Percentiles rank a stretch among this genome's conserved stretches.
phyloP scores from a whole-genome alignment of 805 yeast species.

The Wickerhamiella azymoides region DNA sequence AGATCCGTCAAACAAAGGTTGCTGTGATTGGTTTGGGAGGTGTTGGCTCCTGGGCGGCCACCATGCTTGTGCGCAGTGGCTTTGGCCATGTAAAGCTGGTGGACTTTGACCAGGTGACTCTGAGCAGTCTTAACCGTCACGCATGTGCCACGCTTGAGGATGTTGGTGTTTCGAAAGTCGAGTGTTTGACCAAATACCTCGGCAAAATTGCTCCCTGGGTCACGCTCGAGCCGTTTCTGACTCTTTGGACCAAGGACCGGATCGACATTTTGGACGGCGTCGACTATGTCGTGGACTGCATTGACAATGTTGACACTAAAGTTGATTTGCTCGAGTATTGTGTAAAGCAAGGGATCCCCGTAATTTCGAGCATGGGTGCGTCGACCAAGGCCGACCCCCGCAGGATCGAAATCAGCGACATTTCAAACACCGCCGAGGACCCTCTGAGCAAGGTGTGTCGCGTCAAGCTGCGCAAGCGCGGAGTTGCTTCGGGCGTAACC shows the following conservation, averaged over 20 bases:
- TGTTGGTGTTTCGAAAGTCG: constrained; percentile 87
- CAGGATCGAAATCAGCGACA: constrained; percentile 76
- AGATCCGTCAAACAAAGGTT: constrained; percentile 54
- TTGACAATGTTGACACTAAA: constrained; percentile 94
- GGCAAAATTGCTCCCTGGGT: constrained; percentile 86
- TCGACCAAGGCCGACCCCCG: constrained; percentile 95
- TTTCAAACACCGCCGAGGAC: constrained; percentile 84
- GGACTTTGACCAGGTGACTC: constrained; percentile 92
- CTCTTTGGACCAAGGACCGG: constrained; percentile 56
- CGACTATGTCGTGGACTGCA: constrained; percentile 80
- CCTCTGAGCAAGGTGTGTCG: constrained; percentile 81
- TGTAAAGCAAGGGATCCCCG: constrained; percentile 42
- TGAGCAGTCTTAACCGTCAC: constrained; percentile 85
- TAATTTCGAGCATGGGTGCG: constrained; percentile 91
- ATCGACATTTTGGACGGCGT: constrained; percentile 55
- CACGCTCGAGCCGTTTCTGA: constrained; percentile 59
- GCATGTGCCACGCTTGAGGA: constrained; percentile 84
- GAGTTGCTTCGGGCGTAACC: constrained; percentile 63
- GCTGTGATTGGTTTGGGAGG: constrained; percentile 94
- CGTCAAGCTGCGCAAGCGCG: constrained; percentile 65
- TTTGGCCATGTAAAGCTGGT: constrained; percentile 63
- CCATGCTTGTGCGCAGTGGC: constrained; percentile 87
- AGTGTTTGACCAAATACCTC: constrained; percentile 57
- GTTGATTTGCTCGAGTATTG: constrained; percentile 76
- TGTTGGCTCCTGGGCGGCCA: constrained; percentile 92